These are phyloP conservation scores for Vaccinium myrtillus DNA, from an alignment of 148 eudicot genomes.

Conservation along the genomic window DNA sequence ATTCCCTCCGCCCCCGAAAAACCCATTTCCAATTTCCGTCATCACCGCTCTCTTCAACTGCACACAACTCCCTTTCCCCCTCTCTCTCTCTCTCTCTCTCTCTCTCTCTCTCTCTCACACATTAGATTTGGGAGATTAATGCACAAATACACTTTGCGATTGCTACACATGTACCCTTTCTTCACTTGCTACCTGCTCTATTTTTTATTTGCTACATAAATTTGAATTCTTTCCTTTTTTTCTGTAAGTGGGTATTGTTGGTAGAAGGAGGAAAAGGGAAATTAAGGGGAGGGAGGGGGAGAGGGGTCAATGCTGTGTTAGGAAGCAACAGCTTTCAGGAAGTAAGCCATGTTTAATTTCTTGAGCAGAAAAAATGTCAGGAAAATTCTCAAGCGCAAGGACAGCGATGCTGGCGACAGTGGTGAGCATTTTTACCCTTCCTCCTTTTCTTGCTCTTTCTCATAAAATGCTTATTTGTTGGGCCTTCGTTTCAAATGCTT, in stretches of 20 bases:
- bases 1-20: background rate
- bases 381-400: slow-evolving; percentile 91
- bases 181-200: background rate
- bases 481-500: too few species aligned
- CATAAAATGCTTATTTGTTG: background rate
- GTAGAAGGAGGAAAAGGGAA: too few species aligned
- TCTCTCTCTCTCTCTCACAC: too few species aligned
- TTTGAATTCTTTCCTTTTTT: too few species aligned
- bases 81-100: background rate
- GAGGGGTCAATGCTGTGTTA: slow-evolving; percentile 31
- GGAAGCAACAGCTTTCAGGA: slow-evolving; percentile 9
- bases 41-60: slow-evolving; percentile 13
- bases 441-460: background rate
- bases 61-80: background rate
- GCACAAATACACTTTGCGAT: background rate
- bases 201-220: too few species aligned
- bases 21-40: background rate
- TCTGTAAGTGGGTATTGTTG: too few species aligned
- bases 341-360: slow-evolving; percentile 50
- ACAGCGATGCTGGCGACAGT: slow-evolving; percentile 88
- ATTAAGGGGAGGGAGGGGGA: too few species aligned
- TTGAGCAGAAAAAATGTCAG: slow-evolving; percentile 68
- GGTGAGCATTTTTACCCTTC: slow-evolving; percentile 31
- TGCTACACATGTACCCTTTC: background rate
- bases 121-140: background rate